Conservation (phyloP, 2,329 filamentous ascomycete species). For the Fusarium multiceps region DNA sequence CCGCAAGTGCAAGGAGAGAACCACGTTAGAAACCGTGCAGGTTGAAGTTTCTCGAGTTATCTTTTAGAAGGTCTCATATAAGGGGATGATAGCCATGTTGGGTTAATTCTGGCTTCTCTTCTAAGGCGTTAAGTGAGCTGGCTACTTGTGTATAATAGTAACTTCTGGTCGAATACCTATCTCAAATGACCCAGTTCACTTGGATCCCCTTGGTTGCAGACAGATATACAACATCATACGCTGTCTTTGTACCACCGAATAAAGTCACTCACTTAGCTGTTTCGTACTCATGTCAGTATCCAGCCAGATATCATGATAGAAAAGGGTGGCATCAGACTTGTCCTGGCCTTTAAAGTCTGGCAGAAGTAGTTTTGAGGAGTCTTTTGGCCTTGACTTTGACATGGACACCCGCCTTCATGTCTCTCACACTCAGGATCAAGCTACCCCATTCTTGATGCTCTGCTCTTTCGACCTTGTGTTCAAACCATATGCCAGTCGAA, state of each 20-base stretch:
- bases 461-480: slow-evolving; percentile 55
- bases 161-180: slow-evolving; percentile 19
- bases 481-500: slow-evolving; percentile 56
- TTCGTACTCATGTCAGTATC: slow-evolving; percentile 55
- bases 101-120: accelerated
- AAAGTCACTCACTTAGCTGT: slow-evolving; percentile 62
- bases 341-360: slow-evolving; percentile 61
- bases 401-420: slow-evolving; percentile 25
- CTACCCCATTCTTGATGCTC: slow-evolving; percentile 56
- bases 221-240: slow-evolving; percentile 73
- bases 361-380: slow-evolving; percentile 60
- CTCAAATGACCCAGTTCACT: slow-evolving; percentile 70
- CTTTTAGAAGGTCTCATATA: too few relatives aligned
- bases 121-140: too few relatives aligned
- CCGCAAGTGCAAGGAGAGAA: too few relatives aligned
- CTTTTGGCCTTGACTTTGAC: slow-evolving; percentile 55
- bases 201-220: slow-evolving; percentile 66
- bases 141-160: too few relatives aligned
- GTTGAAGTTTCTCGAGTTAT: too few relatives aligned
- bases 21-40: too few relatives aligned
- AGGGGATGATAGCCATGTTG: too few relatives aligned
- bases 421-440: slow-evolving; percentile 50
- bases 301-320: slow-evolving; percentile 62
- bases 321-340: slow-evolving; percentile 58
- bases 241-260: slow-evolving; percentile 72